Percentiles rank a stretch among this genome's conserved stretches.
Evolutionary conservation across 768 basidiomycete species (phyloP).

Genomic region (Russula lepida): DNA sequence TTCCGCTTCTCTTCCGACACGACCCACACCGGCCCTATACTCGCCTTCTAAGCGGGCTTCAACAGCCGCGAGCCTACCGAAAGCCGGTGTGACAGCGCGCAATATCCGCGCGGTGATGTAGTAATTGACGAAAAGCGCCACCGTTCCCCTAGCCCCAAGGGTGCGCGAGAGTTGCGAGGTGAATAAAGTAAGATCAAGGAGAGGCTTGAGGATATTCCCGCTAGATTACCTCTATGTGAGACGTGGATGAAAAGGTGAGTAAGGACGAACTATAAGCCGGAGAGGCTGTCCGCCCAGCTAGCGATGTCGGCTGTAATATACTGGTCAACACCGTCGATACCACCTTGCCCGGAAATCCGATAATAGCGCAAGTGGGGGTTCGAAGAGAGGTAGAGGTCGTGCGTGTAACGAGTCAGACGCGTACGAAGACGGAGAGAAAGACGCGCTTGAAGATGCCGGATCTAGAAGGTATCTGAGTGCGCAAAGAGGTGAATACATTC

Average conservation of each 20-base stretch:
- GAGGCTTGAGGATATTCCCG: conserved; percentile 89
- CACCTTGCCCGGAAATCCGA: conserved; percentile 30
- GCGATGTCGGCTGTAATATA: conserved; percentile 91
- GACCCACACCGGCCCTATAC: conserved; percentile 76
- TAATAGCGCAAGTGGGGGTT: conserved; percentile 67
- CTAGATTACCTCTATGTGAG: conserved; percentile 31
- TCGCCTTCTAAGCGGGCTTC: conserved; percentile 89
- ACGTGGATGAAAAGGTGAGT: neutral
- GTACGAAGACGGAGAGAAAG: conserved; percentile 78
- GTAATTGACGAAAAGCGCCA: conserved; percentile 76
- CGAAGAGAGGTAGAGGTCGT: conserved; percentile 84
- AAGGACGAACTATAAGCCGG: conserved; percentile 76
- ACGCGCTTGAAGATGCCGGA: conserved; percentile 81
- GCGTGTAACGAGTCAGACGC: conserved; percentile 80
- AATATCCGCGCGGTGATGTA: conserved; percentile 79
- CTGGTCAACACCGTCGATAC: conserved; percentile 71
- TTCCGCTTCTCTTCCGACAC: conserved; percentile 84
- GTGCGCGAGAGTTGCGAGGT: conserved; percentile 84
- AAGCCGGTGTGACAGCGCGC: conserved; percentile 81
- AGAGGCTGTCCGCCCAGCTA: conserved; percentile 77
- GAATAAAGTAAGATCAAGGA: conserved; percentile 85
- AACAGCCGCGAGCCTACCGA: conserved; percentile 80
- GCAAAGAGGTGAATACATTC: neutral
- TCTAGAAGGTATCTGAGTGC: conserved; percentile 35
- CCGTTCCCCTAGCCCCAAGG: conserved; percentile 76